Conservation (phyloP, 139 green algal species). For the Mychonastes homosphaera region DNA sequence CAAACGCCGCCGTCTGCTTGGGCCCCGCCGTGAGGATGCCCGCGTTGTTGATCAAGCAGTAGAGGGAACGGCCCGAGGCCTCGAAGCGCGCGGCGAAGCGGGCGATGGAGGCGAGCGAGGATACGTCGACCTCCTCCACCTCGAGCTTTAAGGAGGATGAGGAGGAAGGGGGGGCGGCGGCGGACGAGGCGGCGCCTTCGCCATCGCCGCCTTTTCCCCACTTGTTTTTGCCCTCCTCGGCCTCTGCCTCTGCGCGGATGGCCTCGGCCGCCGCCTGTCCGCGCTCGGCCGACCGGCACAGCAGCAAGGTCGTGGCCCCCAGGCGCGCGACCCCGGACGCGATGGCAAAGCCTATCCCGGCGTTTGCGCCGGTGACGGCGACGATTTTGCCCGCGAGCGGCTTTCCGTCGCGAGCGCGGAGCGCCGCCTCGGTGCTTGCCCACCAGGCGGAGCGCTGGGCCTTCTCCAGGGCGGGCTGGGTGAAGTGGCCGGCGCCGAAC, state of each 20-base stretch:
- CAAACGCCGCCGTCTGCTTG: too few species aligned
- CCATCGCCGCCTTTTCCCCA: too few species aligned
- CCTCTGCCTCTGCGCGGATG: constrained; percentile 13
- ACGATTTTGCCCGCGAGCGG: constrained; percentile 16
- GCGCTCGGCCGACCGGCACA: constrained; percentile 42
- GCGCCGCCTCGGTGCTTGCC: too few species aligned
- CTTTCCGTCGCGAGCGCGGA: too few species aligned
- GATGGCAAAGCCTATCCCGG: constrained; percentile 20
- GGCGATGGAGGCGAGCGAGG: constrained; percentile 33
- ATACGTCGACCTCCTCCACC: constrained; percentile 38
- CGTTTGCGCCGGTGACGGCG: constrained; percentile 31
- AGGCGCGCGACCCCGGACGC: constrained; percentile 32
- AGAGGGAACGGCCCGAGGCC: constrained; percentile 15
- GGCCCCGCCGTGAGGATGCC: too few species aligned
- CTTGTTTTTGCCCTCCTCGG: too few species aligned
- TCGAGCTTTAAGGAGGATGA: too few species aligned
- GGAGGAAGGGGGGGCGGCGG: too few species aligned
- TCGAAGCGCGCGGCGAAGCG: constrained; percentile 31
- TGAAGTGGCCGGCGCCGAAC: too few species aligned
- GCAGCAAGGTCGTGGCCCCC: constrained; percentile 46
- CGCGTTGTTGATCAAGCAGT: constrained; percentile 71
- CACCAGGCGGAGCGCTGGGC: too few species aligned
- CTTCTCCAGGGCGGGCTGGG: too few species aligned
- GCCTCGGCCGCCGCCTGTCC: constrained; percentile 32
- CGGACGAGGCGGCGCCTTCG: too few species aligned